Base-by-base conservation (phyloP, 495 filamentous ascomycete species). In the Xylaria intraflava region DNA sequence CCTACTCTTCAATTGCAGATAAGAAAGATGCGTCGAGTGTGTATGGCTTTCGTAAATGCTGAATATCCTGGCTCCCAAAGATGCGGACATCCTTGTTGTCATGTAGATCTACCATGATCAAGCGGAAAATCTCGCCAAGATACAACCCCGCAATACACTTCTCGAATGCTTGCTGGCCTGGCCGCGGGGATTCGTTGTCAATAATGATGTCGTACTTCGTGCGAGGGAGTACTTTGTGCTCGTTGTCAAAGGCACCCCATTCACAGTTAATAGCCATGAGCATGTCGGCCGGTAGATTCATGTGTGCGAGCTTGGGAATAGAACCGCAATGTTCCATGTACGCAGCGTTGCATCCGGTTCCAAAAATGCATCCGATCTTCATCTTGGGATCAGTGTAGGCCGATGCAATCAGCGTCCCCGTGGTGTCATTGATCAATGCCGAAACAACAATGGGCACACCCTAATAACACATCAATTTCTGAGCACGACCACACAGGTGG, bases 251-350 rank as follows among this genome's bases (percentile, higher is more conserved):
- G 46, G 93, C 94, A 44, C 93, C 93, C 78, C 90, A 98, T 72
- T 98, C 93, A 76, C 93, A 98, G 78, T 98, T 98, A 74, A 98
- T 98, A 40, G 91, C 93, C 72, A 98, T 92, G 43, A 88, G 90
- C 66, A 86, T 85, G 50, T 90, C 83, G 1, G 90, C 80, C 35
- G 89, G 88, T n/a, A 98, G 80, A 55, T 92, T 91, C 78, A 94
- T 80, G 75, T 96, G 87, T 9, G 87, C 90, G 39, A 98, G 80
- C 76, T 98, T 98, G 57, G 92, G 92, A 36, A 97, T 83, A 1
- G 87, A 90, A 33, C 91, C 92, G 54, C 81, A 85, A 64, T 92
- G 74, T 70, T 98, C 93, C 86, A 98, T 94, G 73, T 98, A 98
- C 31, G 93, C 93, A 47, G 93, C 94, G 66, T 98, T 98, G 69